These are phyloP conservation scores for Sporothrix sp. DNA, from an alignment of 2,329 filamentous ascomycete genomes.

Conservation along the genomic window DNA sequence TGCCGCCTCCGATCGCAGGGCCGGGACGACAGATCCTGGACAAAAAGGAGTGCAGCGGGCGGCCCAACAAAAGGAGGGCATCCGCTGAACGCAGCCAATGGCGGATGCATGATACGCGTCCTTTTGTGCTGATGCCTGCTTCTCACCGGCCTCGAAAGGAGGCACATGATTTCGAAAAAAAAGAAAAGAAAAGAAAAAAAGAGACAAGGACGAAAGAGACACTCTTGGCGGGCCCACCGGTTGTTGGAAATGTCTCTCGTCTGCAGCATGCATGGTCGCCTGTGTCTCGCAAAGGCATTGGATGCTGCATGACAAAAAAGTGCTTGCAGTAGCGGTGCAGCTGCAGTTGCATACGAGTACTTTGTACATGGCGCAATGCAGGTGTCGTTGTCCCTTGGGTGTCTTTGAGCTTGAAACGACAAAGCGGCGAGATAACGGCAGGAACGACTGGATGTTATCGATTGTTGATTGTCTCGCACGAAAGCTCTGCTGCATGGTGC, in stretches of 20 bases:
- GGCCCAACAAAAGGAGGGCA: background rate
- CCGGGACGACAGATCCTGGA: slow-evolving; percentile 15
- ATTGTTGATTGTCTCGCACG: background rate
- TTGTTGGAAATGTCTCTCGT: background rate
- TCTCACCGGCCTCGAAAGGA: slow-evolving; percentile 32
- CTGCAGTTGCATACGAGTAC: background rate
- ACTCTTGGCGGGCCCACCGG: slow-evolving; percentile 16
- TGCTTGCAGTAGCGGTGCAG: too few species aligned
- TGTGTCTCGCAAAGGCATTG: background rate
- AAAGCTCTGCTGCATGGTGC: too few species aligned
- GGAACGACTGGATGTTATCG: background rate
- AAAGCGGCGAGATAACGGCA: too few species aligned
- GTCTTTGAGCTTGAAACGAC: too few species aligned
- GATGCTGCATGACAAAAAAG: background rate
- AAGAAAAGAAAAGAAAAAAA: too few species aligned
- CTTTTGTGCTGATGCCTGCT: slow-evolving; percentile 22
- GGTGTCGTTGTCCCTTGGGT: too few species aligned
- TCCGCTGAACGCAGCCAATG: background rate
- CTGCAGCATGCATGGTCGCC: background rate
- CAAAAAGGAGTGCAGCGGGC: background rate
- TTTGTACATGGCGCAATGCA: too few species aligned
- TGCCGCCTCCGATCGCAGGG: background rate
- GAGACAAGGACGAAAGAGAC: too few species aligned
- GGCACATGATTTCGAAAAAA: slow-evolving; percentile 35
- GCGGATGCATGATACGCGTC: background rate